These are phyloP conservation scores for Tylopilus intermedius DNA, from an alignment of 768 basidiomycete genomes.

Conservation along the genomic window DNA sequence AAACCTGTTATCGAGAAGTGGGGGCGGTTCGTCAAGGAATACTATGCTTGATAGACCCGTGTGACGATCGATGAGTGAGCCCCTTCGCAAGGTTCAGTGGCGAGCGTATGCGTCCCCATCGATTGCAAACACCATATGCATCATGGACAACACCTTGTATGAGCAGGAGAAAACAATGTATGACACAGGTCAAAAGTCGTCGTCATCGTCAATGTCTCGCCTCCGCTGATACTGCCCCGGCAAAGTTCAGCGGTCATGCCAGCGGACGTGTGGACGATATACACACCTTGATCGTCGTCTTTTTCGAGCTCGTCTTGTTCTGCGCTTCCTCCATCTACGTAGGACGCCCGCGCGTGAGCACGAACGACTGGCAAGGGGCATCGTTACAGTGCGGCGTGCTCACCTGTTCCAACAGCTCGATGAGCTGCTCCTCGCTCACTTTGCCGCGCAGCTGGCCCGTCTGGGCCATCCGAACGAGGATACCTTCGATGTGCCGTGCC, in stretches of 20 bases:
- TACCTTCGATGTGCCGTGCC: constrained; percentile 73
- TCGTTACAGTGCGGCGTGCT: neutral
- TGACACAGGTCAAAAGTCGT: constrained; percentile 39
- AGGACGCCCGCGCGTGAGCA: constrained; percentile 5
- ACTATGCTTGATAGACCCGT: constrained; percentile 22
- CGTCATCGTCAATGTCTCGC: constrained; percentile 61
- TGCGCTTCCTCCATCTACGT: constrained; percentile 52
- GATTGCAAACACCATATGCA: neutral
- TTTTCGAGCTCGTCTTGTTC: constrained; percentile 45
- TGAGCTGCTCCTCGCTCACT: constrained; percentile 76
- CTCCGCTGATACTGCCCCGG: constrained; percentile 53
- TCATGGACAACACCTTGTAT: neutral
- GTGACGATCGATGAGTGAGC: neutral
- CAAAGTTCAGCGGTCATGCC: neutral
- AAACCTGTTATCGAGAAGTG: constrained; percentile 74
- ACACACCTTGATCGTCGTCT: constrained; percentile 55
- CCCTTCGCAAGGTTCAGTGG: too few species aligned
- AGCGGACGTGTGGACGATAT: neutral
- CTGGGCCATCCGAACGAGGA: constrained; percentile 80
- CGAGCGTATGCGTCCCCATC: neutral
- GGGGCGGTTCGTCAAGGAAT: constrained; percentile 55
- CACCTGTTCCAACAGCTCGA: constrained; percentile 83
- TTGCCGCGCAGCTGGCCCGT: constrained; percentile 72
- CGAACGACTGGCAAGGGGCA: neutral
- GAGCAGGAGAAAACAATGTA: neutral